Evolutionary conservation across 2,329 filamentous ascomycete genomes (phyloP), one percentile per base, ranked within the genome.

Genomic region (Penicillium psychrosexuale): DNA sequence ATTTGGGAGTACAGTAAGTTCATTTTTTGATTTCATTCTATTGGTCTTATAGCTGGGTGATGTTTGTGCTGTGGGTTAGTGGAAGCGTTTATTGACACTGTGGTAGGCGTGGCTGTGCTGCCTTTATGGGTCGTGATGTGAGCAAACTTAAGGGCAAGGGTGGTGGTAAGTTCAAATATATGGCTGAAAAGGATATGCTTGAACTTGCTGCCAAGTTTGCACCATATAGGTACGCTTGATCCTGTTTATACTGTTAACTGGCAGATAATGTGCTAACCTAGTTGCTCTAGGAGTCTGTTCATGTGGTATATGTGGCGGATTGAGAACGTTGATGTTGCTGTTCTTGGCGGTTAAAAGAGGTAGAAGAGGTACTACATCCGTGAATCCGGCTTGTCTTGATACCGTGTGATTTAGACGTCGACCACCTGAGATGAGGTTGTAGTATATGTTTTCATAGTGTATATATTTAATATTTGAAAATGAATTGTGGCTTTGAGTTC

Each of bases 221-320:
- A 55, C 94, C 93, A 3, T 97, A 96, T 74, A 80, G 85, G 83
- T 85, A 73, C 66, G 76, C 55, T 4, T 22, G 27, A 13, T 27
- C 13, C 28, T 33, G 24, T 19, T 13, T 28, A 27, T 15, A 9
- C 8, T 19, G 17, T 28, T 8, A 7, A 28, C 27, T 8, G 7
- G 27, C 27, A 36, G 27, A 17, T 15, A 24, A 27, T 3, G 19
- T 60, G 53, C 62, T 70, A 42, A 69, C 58, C 42, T 43, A 4
- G 2, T 31, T n/a, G 27, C 30, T 28, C 9, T 53, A 87, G 92
- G 68, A 94, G 88, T 65, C 71, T 97, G 40, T 96, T 96, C 68
- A 97, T 97, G 92, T 97, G 92, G 92, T 96, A 96, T 71, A 96
- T 96, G 89, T 97, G 93, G 92, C 80, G 88, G 56, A 85, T 93